Percentiles rank a stretch among this genome's conserved stretches.
Conservation (phyloP, 129 eudicot species). For the Dittrichia graveolens region DNA sequence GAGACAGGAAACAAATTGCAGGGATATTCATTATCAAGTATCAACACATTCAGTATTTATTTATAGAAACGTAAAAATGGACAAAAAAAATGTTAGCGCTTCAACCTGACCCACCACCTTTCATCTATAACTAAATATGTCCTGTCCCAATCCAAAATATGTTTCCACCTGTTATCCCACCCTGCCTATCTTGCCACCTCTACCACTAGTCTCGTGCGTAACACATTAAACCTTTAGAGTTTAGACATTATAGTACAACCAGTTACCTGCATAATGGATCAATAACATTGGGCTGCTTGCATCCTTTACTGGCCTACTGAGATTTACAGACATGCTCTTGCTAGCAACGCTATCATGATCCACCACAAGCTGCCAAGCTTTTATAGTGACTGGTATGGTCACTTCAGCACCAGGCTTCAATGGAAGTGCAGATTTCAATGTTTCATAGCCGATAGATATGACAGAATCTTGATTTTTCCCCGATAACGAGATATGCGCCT, state of each 20-base stretch:
- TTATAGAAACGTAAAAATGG: not conserved
- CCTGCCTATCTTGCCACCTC: not conserved
- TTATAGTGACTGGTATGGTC: conserved; percentile 75
- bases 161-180: not conserved
- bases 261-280: conserved; percentile 91
- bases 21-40: not conserved
- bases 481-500: conserved; percentile 85
- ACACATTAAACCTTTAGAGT: not conserved
- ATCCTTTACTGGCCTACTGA: conserved; percentile 69
- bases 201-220: not conserved
- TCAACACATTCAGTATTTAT: not conserved
- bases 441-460: conserved; percentile 64
- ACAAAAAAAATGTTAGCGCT: not conserved
- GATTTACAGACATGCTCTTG: conserved; percentile 49
- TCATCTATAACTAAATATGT: too few species aligned
- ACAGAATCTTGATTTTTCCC: conserved; percentile 96
- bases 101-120: not conserved
- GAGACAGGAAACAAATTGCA: conserved; percentile 20
- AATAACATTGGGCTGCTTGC: conserved; percentile 80
- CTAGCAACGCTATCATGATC: conserved; percentile 56
- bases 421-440: conserved; percentile 76
- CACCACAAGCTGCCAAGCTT: conserved; percentile 85
- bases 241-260: not conserved
- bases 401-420: conserved; percentile 93
- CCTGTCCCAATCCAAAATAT: too few species aligned